These are phyloP conservation scores for Ilyonectria mors-panacis DNA, from an alignment of 2,329 filamentous ascomycete genomes.

Conservation along the genomic window DNA sequence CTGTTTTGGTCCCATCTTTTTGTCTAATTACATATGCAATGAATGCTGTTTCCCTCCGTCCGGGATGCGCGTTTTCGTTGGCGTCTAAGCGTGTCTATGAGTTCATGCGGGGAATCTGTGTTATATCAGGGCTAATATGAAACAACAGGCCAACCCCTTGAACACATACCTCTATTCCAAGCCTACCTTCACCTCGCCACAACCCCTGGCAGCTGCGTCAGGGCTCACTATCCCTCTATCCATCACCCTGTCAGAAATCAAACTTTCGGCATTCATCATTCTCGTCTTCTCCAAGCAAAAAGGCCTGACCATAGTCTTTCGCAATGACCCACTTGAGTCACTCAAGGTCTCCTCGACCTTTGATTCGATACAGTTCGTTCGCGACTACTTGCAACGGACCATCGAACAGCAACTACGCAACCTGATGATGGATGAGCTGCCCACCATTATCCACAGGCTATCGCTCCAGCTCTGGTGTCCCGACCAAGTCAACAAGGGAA, in stretches of 20 bases:
- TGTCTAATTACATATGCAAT: conserved; percentile 37
- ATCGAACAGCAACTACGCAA: conserved; percentile 95
- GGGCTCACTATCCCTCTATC: conserved; percentile 97
- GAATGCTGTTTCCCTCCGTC: conserved; percentile 20
- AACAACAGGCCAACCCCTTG: conserved; percentile 86
- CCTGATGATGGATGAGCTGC: conserved; percentile 97
- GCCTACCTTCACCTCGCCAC: conserved; percentile 91
- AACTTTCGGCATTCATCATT: conserved; percentile 96
- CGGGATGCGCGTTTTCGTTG: conserved; percentile 23
- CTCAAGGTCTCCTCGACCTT: conserved; percentile 99
- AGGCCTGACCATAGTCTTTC: conserved; percentile 94
- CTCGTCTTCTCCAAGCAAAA: conserved; percentile 98
- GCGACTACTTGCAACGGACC: conserved; percentile 95
- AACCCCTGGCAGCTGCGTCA: conserved; percentile 90
- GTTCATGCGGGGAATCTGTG: conserved; percentile 35
- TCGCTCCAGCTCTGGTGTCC: conserved; percentile 92
- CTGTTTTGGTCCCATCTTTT: conserved; percentile 26
- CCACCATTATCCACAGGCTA: conserved; percentile 94
- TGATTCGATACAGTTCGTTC: conserved; percentile 98
- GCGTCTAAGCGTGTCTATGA: conserved; percentile 35
- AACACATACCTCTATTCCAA: conserved; percentile 96
- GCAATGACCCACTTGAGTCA: conserved; percentile 97
- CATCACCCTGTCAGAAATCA: conserved; percentile 95
- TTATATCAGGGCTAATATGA: conserved; percentile 63
- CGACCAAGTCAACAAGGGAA: conserved; percentile 75